Conservation (phyloP, 2,329 filamentous ascomycete species). For the Xenosphaeropsis pyriputrescens region DNA sequence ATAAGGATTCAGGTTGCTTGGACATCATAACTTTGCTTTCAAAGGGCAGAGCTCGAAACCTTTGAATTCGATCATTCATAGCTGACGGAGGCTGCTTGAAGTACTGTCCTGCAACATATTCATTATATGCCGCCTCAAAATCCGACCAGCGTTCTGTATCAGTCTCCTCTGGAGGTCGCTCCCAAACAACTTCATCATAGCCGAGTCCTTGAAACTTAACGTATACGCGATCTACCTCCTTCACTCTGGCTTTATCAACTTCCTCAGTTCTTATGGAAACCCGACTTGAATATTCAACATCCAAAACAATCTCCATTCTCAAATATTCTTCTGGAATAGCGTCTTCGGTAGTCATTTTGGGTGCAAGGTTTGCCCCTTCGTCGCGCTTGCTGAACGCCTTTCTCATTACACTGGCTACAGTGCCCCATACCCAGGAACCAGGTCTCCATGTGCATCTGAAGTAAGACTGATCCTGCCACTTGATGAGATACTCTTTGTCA, state of each 20-base stretch:
- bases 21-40: conserved; percentile 48
- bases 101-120: conserved; percentile 70
- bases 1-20: conserved; percentile 58
- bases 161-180: conserved; percentile 55
- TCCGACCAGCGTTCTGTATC: conserved; percentile 56
- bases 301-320: conserved; percentile 76
- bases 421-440: conserved; percentile 76
- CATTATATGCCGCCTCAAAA: conserved; percentile 71
- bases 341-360: conserved; percentile 57
- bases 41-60: conserved; percentile 54
- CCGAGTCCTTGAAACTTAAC: conserved; percentile 88
- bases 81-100: conserved; percentile 40
- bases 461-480: conserved; percentile 73
- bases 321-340: conserved; percentile 82
- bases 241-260: conserved; percentile 56
- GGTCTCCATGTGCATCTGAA: conserved; percentile 76
- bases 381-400: conserved; percentile 63
- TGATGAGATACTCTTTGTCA: conserved; percentile 83
- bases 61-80: conserved; percentile 53
- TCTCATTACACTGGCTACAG: conserved; percentile 47
- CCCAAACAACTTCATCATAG: conserved; percentile 89
- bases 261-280: conserved; percentile 41
- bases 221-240: conserved; percentile 56
- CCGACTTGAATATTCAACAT: conserved; percentile 52
- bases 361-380: conserved; percentile 37